Conservation (phyloP, 2,329 filamentous ascomycete species). For the Pseudogymnoascus sp. region DNA sequence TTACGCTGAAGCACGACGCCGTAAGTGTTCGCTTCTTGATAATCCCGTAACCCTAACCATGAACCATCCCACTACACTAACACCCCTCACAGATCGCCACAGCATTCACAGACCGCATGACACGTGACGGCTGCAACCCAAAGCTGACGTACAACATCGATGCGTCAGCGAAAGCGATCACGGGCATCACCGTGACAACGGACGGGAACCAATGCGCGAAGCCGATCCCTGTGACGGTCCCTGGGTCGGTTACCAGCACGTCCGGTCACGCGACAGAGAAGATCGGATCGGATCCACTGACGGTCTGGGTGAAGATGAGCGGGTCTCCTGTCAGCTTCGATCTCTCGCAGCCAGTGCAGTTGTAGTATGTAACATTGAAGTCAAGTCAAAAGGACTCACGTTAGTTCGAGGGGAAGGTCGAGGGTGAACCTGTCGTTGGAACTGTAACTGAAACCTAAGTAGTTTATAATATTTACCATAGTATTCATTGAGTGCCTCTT, state of each 20-base stretch:
- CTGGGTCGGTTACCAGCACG: constrained; percentile 25
- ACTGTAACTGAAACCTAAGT: no score
- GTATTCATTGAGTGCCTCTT: no score
- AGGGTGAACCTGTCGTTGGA: no score
- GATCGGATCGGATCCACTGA: constrained; percentile 45
- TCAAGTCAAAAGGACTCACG: no score
- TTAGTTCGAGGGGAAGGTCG: no score
- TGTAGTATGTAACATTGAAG: no score
- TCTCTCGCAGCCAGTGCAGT: no score
- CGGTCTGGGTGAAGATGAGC: constrained; percentile 39
- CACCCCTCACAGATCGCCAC: constrained; percentile 13
- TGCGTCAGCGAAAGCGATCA: constrained; percentile 17
- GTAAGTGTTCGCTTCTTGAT: constrained; percentile 32
- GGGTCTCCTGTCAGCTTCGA: constrained; percentile 38
- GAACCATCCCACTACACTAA: neutral
- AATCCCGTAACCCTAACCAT: no score
- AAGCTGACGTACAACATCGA: constrained; percentile 16
- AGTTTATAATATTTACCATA: no score
- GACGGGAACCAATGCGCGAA: constrained; percentile 18
- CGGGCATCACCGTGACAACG: constrained; percentile 36
- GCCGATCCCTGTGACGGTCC: constrained; percentile 27
- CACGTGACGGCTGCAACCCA: constrained; percentile 18
- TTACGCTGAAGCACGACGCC: constrained; percentile 49
- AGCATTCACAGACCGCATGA: constrained; percentile 42
- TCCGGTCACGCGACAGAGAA: constrained; percentile 30